phyloP scores from a whole-genome alignment of 345 rosid species.

The Tarenaya hassleriana region DNA sequence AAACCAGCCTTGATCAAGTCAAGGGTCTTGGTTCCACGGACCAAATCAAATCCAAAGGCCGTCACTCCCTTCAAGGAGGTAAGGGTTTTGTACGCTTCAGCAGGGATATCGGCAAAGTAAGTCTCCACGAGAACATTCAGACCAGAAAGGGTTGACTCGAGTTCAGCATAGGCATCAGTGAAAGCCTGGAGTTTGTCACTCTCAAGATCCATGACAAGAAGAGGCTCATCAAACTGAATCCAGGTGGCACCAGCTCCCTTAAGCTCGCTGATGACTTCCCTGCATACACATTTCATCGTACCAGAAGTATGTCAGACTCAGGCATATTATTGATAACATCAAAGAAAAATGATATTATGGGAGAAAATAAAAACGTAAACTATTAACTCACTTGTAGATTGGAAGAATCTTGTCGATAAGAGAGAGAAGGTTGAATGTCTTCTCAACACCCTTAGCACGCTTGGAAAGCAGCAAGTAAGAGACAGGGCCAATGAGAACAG shows the following conservation, averaged over 20 bases:
- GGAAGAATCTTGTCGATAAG: constrained; percentile 84
- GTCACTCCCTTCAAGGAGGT: constrained; percentile 81
- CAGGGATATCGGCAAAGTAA: constrained; percentile 88
- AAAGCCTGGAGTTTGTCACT: constrained; percentile 73
- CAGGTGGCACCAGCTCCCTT: constrained; percentile 93
- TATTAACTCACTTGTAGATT: constrained; percentile 62
- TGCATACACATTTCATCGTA: constrained; percentile 27
- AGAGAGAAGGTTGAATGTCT: constrained; percentile 73
- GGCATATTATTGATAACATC: background rate
- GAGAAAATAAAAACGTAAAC: background rate
- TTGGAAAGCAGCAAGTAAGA: constrained; percentile 89
- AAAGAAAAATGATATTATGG: background rate
- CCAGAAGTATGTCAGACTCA: constrained; percentile 24
- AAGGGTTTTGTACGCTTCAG: constrained; percentile 73
- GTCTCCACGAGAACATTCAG: constrained; percentile 81
- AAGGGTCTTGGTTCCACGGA: constrained; percentile 78
- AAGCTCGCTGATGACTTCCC: constrained; percentile 87
- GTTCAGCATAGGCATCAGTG: constrained; percentile 64
- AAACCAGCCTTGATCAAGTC: constrained; percentile 73
- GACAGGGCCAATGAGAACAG: constrained; percentile 89
- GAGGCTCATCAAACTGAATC: constrained; percentile 95
- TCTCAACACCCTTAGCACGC: constrained; percentile 92
- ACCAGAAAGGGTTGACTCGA: constrained; percentile 78
- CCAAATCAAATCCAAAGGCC: constrained; percentile 78
- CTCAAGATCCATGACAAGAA: constrained; percentile 87